phyloP scores from a whole-genome alignment of 1,139 yeast species.

The Candida tunisiensis region DNA sequence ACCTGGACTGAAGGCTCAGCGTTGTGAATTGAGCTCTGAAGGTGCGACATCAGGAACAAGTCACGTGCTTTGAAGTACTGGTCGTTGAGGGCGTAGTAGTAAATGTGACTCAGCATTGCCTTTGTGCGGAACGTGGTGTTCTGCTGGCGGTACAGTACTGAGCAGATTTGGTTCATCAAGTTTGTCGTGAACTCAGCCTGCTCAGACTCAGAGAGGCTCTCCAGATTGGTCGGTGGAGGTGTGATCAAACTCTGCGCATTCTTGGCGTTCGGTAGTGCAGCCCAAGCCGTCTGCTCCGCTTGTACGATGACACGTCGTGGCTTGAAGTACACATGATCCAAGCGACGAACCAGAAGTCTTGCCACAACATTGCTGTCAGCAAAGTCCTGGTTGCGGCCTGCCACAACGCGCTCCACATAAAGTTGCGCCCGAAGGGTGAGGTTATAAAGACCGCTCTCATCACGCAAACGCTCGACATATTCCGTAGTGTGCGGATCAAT shows the following conservation, averaged over 20 bases:
- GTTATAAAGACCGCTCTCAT: conserved; percentile 63
- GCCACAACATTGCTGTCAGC: conserved; percentile 25
- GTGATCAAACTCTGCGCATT: too few species aligned
- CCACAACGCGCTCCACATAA: conserved; percentile 47
- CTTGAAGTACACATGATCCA: conserved; percentile 90
- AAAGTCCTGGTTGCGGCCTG: conserved; percentile 27
- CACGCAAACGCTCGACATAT: conserved; percentile 79
- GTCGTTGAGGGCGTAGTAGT: conserved; percentile 82
- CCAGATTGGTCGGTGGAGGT: conserved; percentile 5
- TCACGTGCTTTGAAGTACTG: conserved; percentile 75
- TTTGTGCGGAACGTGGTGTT: conserved; percentile 59
- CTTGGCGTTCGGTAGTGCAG: conserved; percentile 17
- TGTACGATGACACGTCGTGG: conserved; percentile 57
- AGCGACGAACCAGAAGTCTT: conserved; percentile 66
- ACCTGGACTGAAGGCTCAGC: conserved; percentile 83
- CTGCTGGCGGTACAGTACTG: conserved; percentile 47
- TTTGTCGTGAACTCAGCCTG: conserved; percentile 24
- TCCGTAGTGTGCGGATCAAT: conserved; percentile 94
- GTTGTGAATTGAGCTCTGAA: conserved; percentile 66
- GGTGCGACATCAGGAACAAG: conserved; percentile 69
- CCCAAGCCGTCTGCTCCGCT: conserved; percentile 64
- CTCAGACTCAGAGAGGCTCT: conserved; percentile 3
- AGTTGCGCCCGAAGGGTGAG: conserved; percentile 73
- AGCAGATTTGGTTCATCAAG: conserved; percentile 48
- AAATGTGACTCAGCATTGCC: conserved; percentile 74